phyloP scores from a whole-genome alignment of 345 rosid species.

The Eucalyptus brandiana region DNA sequence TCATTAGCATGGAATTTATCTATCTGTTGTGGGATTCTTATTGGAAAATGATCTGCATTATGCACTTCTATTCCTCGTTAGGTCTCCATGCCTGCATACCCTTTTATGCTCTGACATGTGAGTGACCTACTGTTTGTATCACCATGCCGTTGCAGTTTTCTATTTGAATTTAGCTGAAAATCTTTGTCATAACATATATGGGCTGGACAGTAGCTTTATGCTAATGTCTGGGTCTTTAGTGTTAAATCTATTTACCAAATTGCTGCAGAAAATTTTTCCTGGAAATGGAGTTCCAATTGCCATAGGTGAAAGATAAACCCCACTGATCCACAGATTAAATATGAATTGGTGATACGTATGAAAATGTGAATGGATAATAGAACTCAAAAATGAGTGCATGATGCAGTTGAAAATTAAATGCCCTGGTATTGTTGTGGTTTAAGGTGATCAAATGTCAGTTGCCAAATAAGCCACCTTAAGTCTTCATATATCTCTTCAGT shows the following conservation, averaged over 20 bases:
- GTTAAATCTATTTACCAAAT: neutral
- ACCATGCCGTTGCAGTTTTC: neutral
- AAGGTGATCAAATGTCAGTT: neutral
- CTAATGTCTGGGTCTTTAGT: neutral
- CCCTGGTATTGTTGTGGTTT: neutral
- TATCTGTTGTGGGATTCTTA: neutral
- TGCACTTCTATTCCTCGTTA: neutral
- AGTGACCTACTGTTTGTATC: neutral
- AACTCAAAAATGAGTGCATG: neutral
- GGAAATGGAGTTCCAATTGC: neutral
- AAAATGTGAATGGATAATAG: neutral
- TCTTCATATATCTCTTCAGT: neutral
- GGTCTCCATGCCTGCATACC: neutral
- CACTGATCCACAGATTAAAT: neutral
- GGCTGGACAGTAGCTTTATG: neutral
- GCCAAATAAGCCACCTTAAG: neutral
- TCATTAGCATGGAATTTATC: neutral
- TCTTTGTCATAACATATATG: neutral
- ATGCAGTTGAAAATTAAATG: neutral
- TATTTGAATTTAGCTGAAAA: neutral
- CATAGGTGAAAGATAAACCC: neutral
- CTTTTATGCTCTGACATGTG: neutral
- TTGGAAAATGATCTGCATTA: neutral
- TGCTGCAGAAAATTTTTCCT: neutral
- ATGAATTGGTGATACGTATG: neutral